Base-by-base conservation (phyloP, 2,329 filamentous ascomycete genomes). In the Metarhizium robertsii region DNA sequence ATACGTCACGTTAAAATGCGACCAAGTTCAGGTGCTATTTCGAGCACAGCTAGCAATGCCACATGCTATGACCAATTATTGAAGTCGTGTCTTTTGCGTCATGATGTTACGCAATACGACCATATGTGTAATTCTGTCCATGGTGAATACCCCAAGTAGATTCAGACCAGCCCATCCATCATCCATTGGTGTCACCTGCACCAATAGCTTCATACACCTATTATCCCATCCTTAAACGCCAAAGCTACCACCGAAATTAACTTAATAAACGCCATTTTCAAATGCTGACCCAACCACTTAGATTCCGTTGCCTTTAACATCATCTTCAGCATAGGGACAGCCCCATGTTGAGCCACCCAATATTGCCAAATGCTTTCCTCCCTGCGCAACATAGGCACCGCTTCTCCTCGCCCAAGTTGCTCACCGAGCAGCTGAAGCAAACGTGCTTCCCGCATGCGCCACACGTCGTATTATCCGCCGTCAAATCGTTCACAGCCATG, bases 341-440 rank as follows among this genome's bases (percentile, higher is more conserved):
- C 1, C 57, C 59, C 3, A 58, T 51, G 18, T 51, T 55, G 16
- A 59, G 57, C 63, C 64, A 65, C 6, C 56, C 57, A 29, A 61
- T 48, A 11, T 57, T 54, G 8, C 58, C 59, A 0, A 59, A 62
- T 0, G 59, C 61, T 25, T 65, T 71, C 48, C 65, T 65, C 8
- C 74, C 74, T 0, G 79, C 78, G 61, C 82, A 85, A 4, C 65
- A 67, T 47, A 84, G 60, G 60, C 81, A 85, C 45, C 74, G 69
- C 57, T 78, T 71, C 61, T 79, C 71, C 58, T 79, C 75, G 3
- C 79, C 79, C 0, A 85, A 67, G 58, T 81, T 80, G 58, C 78
- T 81, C 45, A 84, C 73, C 0, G 80, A 82, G 63, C 82, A 85
- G 54, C 78, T 75, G 55, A 77, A 79, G 67, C 81, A 85, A 14